Evolutionary conservation across 441 rosid species (phyloP), one percentile per base, ranked within the genome.

Genomic region (Breynia disticha): DNA sequence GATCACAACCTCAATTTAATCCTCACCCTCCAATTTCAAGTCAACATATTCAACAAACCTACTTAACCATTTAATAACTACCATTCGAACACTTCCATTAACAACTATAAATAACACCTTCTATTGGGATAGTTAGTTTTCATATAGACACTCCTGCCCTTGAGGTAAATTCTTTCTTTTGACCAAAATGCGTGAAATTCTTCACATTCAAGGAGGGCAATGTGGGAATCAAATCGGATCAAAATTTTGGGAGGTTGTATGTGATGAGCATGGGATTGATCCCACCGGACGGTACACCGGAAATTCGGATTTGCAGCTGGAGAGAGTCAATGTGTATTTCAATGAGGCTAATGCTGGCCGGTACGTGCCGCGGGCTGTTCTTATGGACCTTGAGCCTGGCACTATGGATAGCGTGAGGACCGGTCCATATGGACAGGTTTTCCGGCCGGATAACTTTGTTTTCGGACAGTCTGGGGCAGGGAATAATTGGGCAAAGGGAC

Each of bases 211-310:
- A 39, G 79, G 76, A 9, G 82, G 82, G 16, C 82, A 77, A 20
- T 77, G 82, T 42, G 79, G 82, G 4, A 77, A 77, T 67, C 82
- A 77, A 48, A 78, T 78, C 61, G 83, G 83, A 8, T 77, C 79
- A 41, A 77, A 77, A 76, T 76, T 79, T 72, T 79, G 84, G 84
- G 84, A 79, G 58, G 84, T 79, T 21, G 73, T 76, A 7, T 79
- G 85, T 52, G 72, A 75, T 8, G 85, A 79, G 57, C 83, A 78
- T 37, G 83, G 83, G 28, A 79, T 79, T 47, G 84, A 79, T 55
- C 63, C 80, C 15, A 79, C 84, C 5, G 80, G 84, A n/a, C 60
- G 79, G 17, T 79, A 73, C 67, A 55, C 63, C 0, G 84, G 84
- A 6, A 69, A 65, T 59, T 60, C 77, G 35, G 79, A 71, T 41